Base-by-base conservation (phyloP, 2,329 filamentous ascomycete genomes). In the Pyrenophora graminea region DNA sequence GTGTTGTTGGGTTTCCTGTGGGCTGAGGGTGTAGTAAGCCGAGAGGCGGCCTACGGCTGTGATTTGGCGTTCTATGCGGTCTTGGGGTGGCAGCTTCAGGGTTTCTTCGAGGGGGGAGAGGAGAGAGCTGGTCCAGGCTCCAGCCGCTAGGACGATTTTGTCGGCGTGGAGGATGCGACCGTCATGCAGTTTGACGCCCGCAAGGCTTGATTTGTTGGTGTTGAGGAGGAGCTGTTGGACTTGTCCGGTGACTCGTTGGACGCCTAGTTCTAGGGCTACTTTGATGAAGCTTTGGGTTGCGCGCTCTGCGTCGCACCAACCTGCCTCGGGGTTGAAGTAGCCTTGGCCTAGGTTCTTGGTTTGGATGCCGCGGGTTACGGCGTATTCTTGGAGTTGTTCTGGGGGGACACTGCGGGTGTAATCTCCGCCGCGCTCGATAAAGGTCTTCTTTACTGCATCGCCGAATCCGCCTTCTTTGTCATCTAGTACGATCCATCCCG, bases 41-140 rank as follows among this genome's bases (percentile, higher is more conserved):
- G 83, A 83, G 2, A 80, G 80, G 13, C 86, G 82, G 1, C 82
- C 85, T 0, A 83, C 83, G 4, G 84, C 83, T 37, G 76, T 72
- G 15, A 80, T 73, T 56, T 87, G 84, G 23, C 78, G 71, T 48
- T 82, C 76, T 21, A 79, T 71, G 41, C 79, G 74, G 21, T 80
- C 70, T 2, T 76, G 71, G 1, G 78, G 77, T 38, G 75, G 73
- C 47, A 80, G 15, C 15, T 66, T 2, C 60, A 80, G 56, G 3
- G 66, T 55, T 48, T 79, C 76, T 56, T 81, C 79, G 2, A 79
- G 33, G 12, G 80, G 76, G 2, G 78, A 78, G 17, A 86, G 75
- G 13, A 86, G 62, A 23, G 76, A 69, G 31, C 79, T 79, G 4
- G 83, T 85, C 68, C 82, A 80, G 3, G 83, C 82, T 10, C 83